Percentiles rank a stretch among this genome's conserved stretches.
phyloP scores from a whole-genome alignment of 768 basidiomycete genomes.

The Phaffia australis region DNA sequence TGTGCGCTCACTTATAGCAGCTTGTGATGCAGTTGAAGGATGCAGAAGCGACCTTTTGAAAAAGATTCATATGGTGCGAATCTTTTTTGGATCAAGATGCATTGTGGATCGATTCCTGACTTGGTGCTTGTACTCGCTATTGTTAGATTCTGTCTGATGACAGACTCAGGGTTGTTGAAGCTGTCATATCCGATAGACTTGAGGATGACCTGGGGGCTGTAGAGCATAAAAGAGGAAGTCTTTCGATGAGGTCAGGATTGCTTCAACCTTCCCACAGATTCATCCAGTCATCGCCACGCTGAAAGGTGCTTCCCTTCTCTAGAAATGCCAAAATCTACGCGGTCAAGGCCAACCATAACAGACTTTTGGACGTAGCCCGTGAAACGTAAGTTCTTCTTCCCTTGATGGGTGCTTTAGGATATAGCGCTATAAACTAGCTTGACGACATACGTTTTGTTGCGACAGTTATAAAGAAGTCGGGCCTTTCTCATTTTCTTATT shows the following conservation, averaged over 20 bases:
- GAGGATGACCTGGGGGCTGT: constrained; percentile 18
- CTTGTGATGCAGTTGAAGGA: constrained; percentile 54
- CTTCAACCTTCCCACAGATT: not conserved
- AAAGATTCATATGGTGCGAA: constrained; percentile 51
- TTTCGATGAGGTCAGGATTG: constrained; percentile 10
- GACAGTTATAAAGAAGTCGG: not conserved
- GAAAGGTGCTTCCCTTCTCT: not conserved
- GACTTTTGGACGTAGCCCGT: constrained; percentile 82
- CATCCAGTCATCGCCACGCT: not conserved
- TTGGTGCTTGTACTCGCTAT: not conserved
- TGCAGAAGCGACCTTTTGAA: constrained; percentile 52
- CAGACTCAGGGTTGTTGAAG: constrained; percentile 54
- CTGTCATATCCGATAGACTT: constrained; percentile 23
- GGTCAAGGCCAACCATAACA: constrained; percentile 72
- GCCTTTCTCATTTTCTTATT: not conserved
- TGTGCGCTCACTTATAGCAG: constrained; percentile 54
- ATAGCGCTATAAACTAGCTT: not conserved
- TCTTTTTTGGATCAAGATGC: not conserved
- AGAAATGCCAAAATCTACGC: constrained; percentile 80
- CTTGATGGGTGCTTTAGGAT: too few relatives aligned
- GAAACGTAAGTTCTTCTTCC: constrained; percentile 52
- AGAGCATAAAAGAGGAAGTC: constrained; percentile 8
- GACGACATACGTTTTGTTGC: not conserved
- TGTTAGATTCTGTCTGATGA: constrained; percentile 63
- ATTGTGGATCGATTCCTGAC: not conserved